Base-by-base conservation (phyloP, 768 basidiomycete genomes). In the Mycena filopes region DNA sequence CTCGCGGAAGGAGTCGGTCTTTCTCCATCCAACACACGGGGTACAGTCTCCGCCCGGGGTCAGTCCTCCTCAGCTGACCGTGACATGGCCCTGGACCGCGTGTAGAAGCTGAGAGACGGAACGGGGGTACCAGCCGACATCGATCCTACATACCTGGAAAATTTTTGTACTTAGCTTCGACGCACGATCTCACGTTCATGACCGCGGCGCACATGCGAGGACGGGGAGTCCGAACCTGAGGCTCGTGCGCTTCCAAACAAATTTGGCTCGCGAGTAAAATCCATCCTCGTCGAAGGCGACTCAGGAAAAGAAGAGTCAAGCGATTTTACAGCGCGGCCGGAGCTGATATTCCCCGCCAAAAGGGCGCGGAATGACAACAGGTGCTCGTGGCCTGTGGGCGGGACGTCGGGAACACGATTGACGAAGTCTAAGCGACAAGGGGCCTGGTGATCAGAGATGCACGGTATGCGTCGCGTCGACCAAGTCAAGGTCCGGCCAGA, bases 401-500 rank as follows among this genome's bases (percentile, higher is more conserved):
- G 21, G 48, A 28, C 31, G 41, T 42, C n/a, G 48, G 54, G 9
- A 38, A 25, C 45, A 45, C 28, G n/a, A n/a, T n/a, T n/a, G n/a
- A 28, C 25, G 47, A 48, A 66, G 54, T 4, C 58, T 66, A 66
- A 66, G 65, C 54, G 65, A 66, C 53, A 60, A 55, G 41, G 51
- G 64, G 60, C 51, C 51, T 59, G 58, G 46, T 59, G 51, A 66
- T 66, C 65, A 21, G 47, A 15, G 41, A 55, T 60, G 53, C n/a
- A n/a, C n/a, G n/a, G n/a, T n/a, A n/a, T n/a, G n/a, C n/a, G n/a
- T n/a, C n/a, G n/a, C 46, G 21, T 60, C 40, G 58, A 55, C 38
- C 4, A 60, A 50, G 48, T 26, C 59, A 66, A 66, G 65, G 36
- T 66, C 65, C 65, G 59, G 65, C 41, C 25, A 38, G 28, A 31